phyloP scores from a whole-genome alignment of 2,329 filamentous ascomycete species.

The Talaromyces marneffei region DNA sequence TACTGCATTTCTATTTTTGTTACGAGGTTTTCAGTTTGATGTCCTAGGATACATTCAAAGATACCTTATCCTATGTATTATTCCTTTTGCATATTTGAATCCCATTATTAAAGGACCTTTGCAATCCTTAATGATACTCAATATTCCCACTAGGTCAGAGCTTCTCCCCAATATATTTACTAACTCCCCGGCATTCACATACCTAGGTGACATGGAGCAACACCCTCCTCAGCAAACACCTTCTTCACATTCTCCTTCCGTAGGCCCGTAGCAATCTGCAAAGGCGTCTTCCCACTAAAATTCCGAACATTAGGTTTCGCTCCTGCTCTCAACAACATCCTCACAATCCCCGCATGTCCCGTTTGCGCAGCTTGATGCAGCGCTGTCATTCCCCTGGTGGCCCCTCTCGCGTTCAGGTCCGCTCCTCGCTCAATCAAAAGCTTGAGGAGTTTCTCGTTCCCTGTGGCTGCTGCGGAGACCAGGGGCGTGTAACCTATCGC shows the following conservation, averaged over 20 bases:
- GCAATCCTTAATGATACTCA: background rate
- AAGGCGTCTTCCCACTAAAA: background rate
- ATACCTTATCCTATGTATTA: conserved; percentile 3
- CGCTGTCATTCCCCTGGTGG: background rate
- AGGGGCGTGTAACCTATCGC: background rate
- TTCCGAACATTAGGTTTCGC: background rate
- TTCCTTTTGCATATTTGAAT: background rate
- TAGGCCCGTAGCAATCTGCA: background rate
- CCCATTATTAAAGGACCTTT: no score
- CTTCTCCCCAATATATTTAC: background rate
- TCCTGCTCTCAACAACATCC: background rate
- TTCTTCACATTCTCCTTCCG: conserved; percentile 1
- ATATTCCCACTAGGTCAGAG: background rate
- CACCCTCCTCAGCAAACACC: background rate
- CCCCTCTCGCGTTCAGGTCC: background rate
- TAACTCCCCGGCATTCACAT: background rate
- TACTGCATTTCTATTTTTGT: background rate
- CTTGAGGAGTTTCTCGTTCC: background rate
- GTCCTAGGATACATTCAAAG: background rate
- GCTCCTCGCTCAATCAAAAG: background rate
- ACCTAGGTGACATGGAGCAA: no score
- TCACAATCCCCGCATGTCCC: background rate
- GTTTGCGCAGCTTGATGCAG: background rate
- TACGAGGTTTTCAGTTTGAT: background rate
- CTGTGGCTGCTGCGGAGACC: background rate